phyloP scores from a whole-genome alignment of 371 early-diverging fungal genomes.

The Smittium mucronatum region DNA sequence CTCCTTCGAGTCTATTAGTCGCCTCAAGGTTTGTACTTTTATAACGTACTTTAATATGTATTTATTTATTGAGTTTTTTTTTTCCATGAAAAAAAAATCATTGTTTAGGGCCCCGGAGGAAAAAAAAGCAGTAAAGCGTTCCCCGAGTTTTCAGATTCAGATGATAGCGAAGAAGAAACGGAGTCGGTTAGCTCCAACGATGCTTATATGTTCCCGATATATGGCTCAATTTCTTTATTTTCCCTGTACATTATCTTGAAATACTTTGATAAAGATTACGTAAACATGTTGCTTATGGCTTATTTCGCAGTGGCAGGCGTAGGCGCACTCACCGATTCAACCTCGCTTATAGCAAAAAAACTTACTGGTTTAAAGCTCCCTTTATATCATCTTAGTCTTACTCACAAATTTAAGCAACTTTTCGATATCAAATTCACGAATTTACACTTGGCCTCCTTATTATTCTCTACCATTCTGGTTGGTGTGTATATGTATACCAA shows the following conservation, averaged over 20 bases:
- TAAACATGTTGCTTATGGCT: slow-evolving; percentile 71
- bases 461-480: too few species aligned
- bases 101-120: slow-evolving; percentile 25
- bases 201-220: slow-evolving; percentile 85
- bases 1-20: slow-evolving; percentile 56
- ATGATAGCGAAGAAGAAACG: slow-evolving; percentile 39
- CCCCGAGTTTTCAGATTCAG: slow-evolving; percentile 39
- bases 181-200: slow-evolving; percentile 78
- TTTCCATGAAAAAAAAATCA: background rate
- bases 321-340: slow-evolving; percentile 54
- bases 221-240: slow-evolving; percentile 75
- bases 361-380: slow-evolving; percentile 39
- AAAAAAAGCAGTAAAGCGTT: slow-evolving; percentile 19
- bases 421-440: too few species aligned
- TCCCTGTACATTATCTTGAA: slow-evolving; percentile 75
- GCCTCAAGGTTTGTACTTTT: slow-evolving; percentile 48
- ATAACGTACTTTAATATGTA: background rate
- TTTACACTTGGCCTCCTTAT: too few species aligned
- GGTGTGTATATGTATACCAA: too few species aligned
- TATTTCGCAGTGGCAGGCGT: slow-evolving; percentile 79
- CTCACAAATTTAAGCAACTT: slow-evolving; percentile 64
- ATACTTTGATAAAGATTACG: slow-evolving; percentile 66
- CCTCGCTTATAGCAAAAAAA: slow-evolving; percentile 39
- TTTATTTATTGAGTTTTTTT: background rate
- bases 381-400: slow-evolving; percentile 54